phyloP scores from a whole-genome alignment of 441 rosid species.

The Pelargonium australe region DNA sequence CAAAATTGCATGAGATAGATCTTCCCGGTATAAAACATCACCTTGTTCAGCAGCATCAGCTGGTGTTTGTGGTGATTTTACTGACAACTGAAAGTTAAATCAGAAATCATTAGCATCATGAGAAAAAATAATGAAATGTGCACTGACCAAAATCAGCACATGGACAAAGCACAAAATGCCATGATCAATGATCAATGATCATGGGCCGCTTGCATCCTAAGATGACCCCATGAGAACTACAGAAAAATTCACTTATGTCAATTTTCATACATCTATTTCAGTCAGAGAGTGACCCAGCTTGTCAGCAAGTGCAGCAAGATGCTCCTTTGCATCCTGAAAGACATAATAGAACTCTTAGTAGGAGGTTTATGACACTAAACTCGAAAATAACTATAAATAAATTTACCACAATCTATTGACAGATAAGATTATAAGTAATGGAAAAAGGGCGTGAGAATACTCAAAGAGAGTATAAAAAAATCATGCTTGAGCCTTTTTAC shows the following conservation, averaged over 20 bases:
- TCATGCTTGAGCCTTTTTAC: not conserved
- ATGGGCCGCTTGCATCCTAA: not conserved
- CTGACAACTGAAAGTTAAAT: slow-evolving; percentile 58
- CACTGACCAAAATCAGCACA: slow-evolving; percentile 12
- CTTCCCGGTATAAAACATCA: slow-evolving; percentile 58
- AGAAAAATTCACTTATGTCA: slow-evolving; percentile 17
- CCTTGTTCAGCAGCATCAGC: slow-evolving; percentile 91
- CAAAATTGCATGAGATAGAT: slow-evolving; percentile 49
- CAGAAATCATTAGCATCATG: slow-evolving; percentile 26
- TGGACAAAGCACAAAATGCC: not conserved
- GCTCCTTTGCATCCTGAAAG: slow-evolving; percentile 93
- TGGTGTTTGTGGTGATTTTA: slow-evolving; percentile 50
- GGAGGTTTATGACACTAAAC: slow-evolving; percentile 8
- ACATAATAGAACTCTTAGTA: slow-evolving; percentile 19
- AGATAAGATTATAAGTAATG: not conserved
- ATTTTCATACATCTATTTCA: slow-evolving; percentile 67
- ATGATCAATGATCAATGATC: not conserved
- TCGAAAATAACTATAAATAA: not conserved
- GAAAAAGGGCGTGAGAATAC: not conserved
- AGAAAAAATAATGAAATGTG: slow-evolving; percentile 5
- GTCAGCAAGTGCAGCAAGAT: slow-evolving; percentile 88
- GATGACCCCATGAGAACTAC: slow-evolving; percentile 17
- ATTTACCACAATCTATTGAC: too few relatives aligned
- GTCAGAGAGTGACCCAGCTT: slow-evolving; percentile 83
- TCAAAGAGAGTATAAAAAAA: too few relatives aligned